A percentile compares a stretch with the other conserved stretches of the same genome.
These are phyloP conservation scores for Metschnikowia hibisci DNA, from an alignment of 805 yeast species.

Conservation along the genomic window DNA sequence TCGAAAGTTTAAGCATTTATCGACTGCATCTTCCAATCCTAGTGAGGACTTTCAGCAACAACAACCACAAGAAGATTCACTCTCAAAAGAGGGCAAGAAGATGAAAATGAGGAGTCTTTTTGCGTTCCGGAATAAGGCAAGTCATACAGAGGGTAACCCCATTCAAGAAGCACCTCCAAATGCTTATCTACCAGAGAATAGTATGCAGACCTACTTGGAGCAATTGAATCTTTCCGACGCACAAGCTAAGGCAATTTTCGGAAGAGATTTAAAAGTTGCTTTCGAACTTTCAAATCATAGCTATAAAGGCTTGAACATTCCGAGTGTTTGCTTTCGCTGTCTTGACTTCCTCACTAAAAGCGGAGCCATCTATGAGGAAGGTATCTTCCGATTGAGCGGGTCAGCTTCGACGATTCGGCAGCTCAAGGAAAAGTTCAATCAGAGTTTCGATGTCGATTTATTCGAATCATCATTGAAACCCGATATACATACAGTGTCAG, in stretches of 20 bases:
- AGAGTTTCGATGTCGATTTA: constrained; percentile 64
- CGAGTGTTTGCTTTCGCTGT: constrained; percentile 76
- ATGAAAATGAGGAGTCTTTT: constrained; percentile 56
- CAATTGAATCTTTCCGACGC: constrained; percentile 34
- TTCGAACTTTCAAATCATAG: constrained; percentile 48
- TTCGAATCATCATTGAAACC: constrained; percentile 42
- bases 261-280: constrained; percentile 55
- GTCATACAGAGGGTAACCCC: constrained; percentile 1
- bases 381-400: constrained; percentile 87
- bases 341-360: constrained; percentile 59
- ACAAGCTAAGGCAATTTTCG: constrained; percentile 50
- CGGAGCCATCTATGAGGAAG: constrained; percentile 81
- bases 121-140: constrained; percentile 40
- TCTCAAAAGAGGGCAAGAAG: constrained; percentile 38
- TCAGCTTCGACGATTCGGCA: constrained; percentile 71
- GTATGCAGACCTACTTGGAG: constrained; percentile 28
- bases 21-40: constrained; percentile 3
- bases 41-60: constrained; percentile 8
- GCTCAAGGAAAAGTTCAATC: constrained; percentile 67
- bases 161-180: constrained; percentile 1
- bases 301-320: constrained; percentile 48
- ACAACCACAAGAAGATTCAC: constrained; percentile 7
- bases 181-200: constrained; percentile 2
- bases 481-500: constrained; percentile 85
- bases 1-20: constrained; percentile 2